Percentiles rank a stretch among this genome's conserved stretches.
Conservation (phyloP, 805 yeast genomes). For the Candida nanaspora region DNA sequence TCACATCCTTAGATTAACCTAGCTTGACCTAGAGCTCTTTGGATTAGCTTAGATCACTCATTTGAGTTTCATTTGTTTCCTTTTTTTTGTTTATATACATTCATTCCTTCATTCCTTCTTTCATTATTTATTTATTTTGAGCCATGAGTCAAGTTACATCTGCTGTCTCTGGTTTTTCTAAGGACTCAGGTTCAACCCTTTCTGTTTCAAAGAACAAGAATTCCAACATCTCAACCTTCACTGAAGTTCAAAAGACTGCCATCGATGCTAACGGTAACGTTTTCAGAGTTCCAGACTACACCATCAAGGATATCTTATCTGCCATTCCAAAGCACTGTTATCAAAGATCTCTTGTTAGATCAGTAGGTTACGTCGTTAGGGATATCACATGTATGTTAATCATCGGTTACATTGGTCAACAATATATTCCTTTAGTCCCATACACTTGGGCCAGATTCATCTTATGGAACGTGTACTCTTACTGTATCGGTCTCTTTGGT, state of each 20-base stretch:
- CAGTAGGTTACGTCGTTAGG: conserved; percentile 45
- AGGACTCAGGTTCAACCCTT: neutral
- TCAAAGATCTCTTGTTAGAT: conserved; percentile 41
- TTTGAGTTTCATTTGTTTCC: no score
- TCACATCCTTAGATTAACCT: no score
- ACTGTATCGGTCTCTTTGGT: conserved; percentile 40
- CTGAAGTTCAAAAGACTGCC: conserved; percentile 23
- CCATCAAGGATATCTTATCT: conserved; percentile 48
- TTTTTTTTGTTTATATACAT: no score
- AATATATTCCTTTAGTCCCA: conserved; percentile 34
- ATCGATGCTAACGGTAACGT: conserved; percentile 45
- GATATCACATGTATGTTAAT: conserved; percentile 39
- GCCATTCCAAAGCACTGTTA: conserved; percentile 59
- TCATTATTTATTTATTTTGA: no score
- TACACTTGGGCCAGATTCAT: conserved; percentile 28
- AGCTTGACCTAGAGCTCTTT: no score
- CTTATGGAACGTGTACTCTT: conserved; percentile 34
- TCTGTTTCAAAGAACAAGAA: conserved; percentile 7
- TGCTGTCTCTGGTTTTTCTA: neutral
- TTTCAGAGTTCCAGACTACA: conserved; percentile 54
- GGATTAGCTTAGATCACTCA: no score
- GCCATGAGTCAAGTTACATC: neutral
- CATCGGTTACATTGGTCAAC: conserved; percentile 36
- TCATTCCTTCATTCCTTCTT: no score
- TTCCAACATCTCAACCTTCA: conserved; percentile 18